phyloP scores from a whole-genome alignment of 2,329 filamentous ascomycete genomes.

The Tolypocladium ophioglossoides region DNA sequence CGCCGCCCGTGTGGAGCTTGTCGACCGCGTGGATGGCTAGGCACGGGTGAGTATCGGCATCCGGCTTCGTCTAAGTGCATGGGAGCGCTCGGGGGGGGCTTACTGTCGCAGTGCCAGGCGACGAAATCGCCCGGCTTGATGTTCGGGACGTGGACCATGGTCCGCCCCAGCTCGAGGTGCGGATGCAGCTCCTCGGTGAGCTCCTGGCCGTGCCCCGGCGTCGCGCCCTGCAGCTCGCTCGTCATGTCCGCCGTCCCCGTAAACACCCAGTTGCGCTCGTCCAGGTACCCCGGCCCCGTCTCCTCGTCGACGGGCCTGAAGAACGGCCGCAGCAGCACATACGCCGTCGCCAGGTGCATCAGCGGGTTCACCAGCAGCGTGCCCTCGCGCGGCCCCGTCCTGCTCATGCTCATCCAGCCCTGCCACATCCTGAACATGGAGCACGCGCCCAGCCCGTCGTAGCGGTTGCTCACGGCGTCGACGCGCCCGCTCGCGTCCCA shows the following conservation, averaged over 20 bases:
- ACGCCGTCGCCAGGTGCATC: constrained; percentile 63
- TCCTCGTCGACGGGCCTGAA: constrained; percentile 45
- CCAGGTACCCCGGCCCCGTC: constrained; percentile 26
- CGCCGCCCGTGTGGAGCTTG: constrained; percentile 57
- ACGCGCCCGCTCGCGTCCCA: constrained; percentile 68
- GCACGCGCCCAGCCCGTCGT: constrained; percentile 72
- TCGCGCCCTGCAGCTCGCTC: constrained; percentile 59
- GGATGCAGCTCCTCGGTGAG: constrained; percentile 59
- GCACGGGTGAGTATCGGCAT: not conserved
- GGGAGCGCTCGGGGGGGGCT: not conserved
- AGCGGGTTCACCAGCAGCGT: constrained; percentile 77
- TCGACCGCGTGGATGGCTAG: constrained; percentile 71
- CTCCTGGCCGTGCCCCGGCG: constrained; percentile 60
- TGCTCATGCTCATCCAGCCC: constrained; percentile 76
- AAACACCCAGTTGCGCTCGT: constrained; percentile 49
- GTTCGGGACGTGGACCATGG: constrained; percentile 60
- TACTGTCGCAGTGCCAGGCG: constrained; percentile 72
- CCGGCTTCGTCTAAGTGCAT: not conserved
- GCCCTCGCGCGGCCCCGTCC: constrained; percentile 62
- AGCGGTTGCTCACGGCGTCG: constrained; percentile 59
- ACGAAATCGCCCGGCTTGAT: constrained; percentile 70
- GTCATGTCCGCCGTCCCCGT: constrained; percentile 33
- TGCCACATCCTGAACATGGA: constrained; percentile 83
- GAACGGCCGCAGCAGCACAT: constrained; percentile 75
- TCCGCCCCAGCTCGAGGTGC: constrained; percentile 54